Percentiles rank a stretch among this genome's conserved stretches.
These are phyloP conservation scores for Oxytropis ochrocephala DNA, from an alignment of 306 rosid genomes.

Conservation along the genomic window DNA sequence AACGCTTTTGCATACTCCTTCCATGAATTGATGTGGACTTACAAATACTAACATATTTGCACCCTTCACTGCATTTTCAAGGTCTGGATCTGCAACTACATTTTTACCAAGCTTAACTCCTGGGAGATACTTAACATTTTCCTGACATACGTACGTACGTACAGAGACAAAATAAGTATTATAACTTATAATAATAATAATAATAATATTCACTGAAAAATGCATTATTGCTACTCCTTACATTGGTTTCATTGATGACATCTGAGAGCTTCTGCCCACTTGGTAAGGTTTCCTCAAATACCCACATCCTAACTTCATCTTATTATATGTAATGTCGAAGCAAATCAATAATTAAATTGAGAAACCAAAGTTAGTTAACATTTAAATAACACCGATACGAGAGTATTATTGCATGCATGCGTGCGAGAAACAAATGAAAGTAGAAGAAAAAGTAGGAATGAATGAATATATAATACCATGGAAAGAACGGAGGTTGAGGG, in stretches of 20 bases:
- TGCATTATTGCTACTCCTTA: slow-evolving; percentile 36
- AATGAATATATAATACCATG: slow-evolving; percentile 68
- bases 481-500: slow-evolving; percentile 48
- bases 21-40: slow-evolving; percentile 91
- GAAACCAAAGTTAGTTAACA: background rate
- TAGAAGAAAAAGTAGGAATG: background rate
- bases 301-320: slow-evolving; percentile 99
- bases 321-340: slow-evolving; percentile 20
- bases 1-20: slow-evolving; percentile 70
- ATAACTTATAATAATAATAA: background rate
- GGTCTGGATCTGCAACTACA: slow-evolving; percentile 80
- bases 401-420: background rate
- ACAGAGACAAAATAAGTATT: background rate
- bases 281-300: slow-evolving; percentile 69
- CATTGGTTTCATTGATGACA: slow-evolving; percentile 68
- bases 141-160: too few species aligned
- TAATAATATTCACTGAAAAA: background rate
- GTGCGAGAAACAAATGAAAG: background rate
- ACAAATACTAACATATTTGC: slow-evolving; percentile 89
- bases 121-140: slow-evolving; percentile 86
- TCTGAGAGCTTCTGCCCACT: slow-evolving; percentile 78
- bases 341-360: background rate
- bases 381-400: background rate
- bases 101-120: slow-evolving; percentile 84
- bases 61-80: slow-evolving; percentile 74